phyloP scores from a whole-genome alignment of 495 filamentous ascomycete species.

The Penicillium bovifimosum region DNA sequence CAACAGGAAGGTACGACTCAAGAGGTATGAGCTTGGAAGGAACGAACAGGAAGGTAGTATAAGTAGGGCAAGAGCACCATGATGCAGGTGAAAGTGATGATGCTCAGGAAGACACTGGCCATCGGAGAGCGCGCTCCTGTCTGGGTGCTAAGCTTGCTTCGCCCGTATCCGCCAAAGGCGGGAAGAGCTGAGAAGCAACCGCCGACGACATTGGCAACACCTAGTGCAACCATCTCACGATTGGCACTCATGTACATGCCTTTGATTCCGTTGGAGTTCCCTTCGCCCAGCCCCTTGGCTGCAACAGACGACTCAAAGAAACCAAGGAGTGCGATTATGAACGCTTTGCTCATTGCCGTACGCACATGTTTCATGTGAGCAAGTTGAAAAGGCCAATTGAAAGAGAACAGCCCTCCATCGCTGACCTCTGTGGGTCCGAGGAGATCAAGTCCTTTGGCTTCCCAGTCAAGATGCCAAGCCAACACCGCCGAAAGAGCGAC shows the following conservation, averaged over 20 bases:
- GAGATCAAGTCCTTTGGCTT: slow-evolving; percentile 71
- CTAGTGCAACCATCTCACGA: slow-evolving; percentile 88
- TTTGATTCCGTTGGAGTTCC: slow-evolving; percentile 54
- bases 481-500: slow-evolving; percentile 82
- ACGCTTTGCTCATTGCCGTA: slow-evolving; percentile 85
- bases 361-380: slow-evolving; percentile 72
- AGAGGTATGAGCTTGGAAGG: background rate
- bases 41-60: slow-evolving; percentile 83
- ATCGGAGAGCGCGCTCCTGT: slow-evolving; percentile 92
- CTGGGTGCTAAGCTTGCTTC: slow-evolving; percentile 88
- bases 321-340: slow-evolving; percentile 88
- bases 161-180: slow-evolving; percentile 92
- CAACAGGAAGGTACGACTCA: background rate
- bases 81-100: slow-evolving; percentile 76
- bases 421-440: slow-evolving; percentile 73
- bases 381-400: slow-evolving; percentile 78
- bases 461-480: slow-evolving; percentile 74
- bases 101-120: slow-evolving; percentile 75
- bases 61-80: slow-evolving; percentile 83
- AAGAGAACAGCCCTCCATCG: slow-evolving; percentile 56
- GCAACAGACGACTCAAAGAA: slow-evolving; percentile 99
- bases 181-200: slow-evolving; percentile 87
- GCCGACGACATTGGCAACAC: slow-evolving; percentile 84
- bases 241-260: slow-evolving; percentile 83
- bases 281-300: slow-evolving; percentile 77